Percentiles rank a stretch among this genome's conserved stretches.
Conservation (phyloP, 805 yeast species). For the Debaryomyces hansenii region DNA sequence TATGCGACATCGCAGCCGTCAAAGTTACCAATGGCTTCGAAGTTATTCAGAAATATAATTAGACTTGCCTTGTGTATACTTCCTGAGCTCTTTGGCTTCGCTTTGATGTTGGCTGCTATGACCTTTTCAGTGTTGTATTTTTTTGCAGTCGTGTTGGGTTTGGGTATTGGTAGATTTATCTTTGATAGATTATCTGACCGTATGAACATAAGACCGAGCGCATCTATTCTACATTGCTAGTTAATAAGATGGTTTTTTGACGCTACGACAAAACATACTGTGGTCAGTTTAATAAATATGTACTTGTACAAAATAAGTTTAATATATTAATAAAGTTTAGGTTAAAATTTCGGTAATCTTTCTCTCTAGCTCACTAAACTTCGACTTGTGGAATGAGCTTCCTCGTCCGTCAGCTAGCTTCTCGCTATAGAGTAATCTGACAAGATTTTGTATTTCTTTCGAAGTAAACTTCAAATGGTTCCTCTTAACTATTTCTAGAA, state of each 20-base stretch:
- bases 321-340: not conserved
- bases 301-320: not conserved
- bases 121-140: slow-evolving; percentile 64
- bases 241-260: not conserved
- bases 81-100: slow-evolving; percentile 67
- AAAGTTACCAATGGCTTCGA: slow-evolving; percentile 15
- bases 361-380: slow-evolving; percentile 34
- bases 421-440: slow-evolving; percentile 53
- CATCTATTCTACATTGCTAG: slow-evolving; percentile 7
- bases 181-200: slow-evolving; percentile 58
- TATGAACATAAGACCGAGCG: slow-evolving; percentile 16
- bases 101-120: slow-evolving; percentile 80
- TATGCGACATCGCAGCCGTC: not conserved
- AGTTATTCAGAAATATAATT: slow-evolving; percentile 50
- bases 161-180: slow-evolving; percentile 67
- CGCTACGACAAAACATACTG: no score
- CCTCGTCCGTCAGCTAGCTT: slow-evolving; percentile 41
- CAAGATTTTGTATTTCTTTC: slow-evolving; percentile 51
- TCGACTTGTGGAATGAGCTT: slow-evolving; percentile 36
- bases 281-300: not conserved
- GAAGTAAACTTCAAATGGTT: slow-evolving; percentile 36
- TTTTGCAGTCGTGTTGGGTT: slow-evolving; percentile 71
- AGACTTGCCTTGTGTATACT: slow-evolving; percentile 57
- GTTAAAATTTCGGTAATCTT: slow-evolving; percentile 19
- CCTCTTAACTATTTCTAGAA: slow-evolving; percentile 39